Evolutionary conservation across 2,329 filamentous ascomycete species (phyloP).

Genomic region (Mollisia scopiformis): DNA sequence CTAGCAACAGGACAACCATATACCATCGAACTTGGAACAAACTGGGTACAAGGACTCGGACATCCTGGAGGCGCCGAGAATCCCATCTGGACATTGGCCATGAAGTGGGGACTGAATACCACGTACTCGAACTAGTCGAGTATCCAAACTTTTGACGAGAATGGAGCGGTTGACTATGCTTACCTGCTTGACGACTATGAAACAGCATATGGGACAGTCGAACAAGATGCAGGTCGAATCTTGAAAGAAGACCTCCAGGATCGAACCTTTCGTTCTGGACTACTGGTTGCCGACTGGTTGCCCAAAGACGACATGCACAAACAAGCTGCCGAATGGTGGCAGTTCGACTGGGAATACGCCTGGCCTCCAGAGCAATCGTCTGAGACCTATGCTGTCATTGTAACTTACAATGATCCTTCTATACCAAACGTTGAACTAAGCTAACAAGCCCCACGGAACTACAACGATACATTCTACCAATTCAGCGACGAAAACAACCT

Average conservation of each 20-base stretch:
- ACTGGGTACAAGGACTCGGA: conserved; percentile 57
- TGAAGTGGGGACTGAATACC: not conserved
- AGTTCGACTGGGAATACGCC: conserved; percentile 61
- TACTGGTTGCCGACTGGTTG: conserved; percentile 65
- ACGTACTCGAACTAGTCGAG: conserved; percentile 54
- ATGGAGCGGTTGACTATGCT: conserved; percentile 54
- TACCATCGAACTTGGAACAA: conserved; percentile 66
- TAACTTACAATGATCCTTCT: not conserved
- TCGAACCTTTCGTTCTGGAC: conserved; percentile 58
- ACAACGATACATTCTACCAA: conserved; percentile 52
- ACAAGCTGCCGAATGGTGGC: conserved; percentile 65
- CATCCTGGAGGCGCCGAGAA: conserved; percentile 51
- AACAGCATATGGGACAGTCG: conserved; percentile 46
- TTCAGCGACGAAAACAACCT: conserved; percentile 65
- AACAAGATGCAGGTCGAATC: conserved; percentile 58
- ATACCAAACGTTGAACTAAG: not conserved
- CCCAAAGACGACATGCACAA: conserved; percentile 56
- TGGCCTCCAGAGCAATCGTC: conserved; percentile 3
- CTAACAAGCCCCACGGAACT: not conserved
- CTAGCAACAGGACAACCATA: conserved; percentile 41
- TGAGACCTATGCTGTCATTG: not conserved
- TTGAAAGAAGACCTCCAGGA: conserved; percentile 64
- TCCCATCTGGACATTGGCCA: conserved; percentile 61
- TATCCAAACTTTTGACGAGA: conserved; percentile 63
- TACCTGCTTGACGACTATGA: conserved; percentile 54